Base-by-base conservation (phyloP, 805 yeast species). In the Cyberlindnera mycetangii region DNA sequence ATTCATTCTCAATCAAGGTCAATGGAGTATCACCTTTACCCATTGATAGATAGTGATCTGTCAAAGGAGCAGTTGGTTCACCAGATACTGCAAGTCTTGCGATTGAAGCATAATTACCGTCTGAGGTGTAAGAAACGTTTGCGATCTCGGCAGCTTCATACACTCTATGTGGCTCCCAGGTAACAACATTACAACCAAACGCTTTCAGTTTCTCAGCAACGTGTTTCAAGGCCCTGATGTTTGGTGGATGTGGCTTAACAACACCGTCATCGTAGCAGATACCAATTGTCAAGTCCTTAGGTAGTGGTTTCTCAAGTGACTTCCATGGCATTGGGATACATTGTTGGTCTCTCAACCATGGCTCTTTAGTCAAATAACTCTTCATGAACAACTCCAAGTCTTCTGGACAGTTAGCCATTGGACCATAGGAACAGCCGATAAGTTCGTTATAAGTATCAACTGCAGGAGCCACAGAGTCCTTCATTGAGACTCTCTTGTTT, bases 341-440 rank as follows among this genome's bases (percentile, higher is more conserved):
- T 5, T 38, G 28, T 11, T 64, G 63, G 54, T 78, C 83, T 12
- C 51, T 54, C 21, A 67, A 65, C 85, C 88, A 81, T 11, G 89
- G 89, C 51, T 77, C 68, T 25, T 68, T 68, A 2, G 51, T 48
- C 6, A 66, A 33, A 60, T 78, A 81, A 15, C 68, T 49, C 45
- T 77, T 71, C 89, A 84, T 83, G 68, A 81, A 80, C 45, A 78
- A 64, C 17, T 83, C 89, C 51, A 84, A 64, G 63, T 85, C 92
- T 5, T 81, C 85, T 37, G 81, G 67, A 4, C 78, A 65, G 54
- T 83, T 73, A 3, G 86, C 72, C 66, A 85, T 61, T 33, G 92
- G 92, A 19, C 90, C 92, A 37, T 72, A 72, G 20, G 81, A 85
- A 14, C 83, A 79, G 28, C 73, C 74, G 44, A 84, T 79, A 22